A percentile compares a stretch with the other conserved stretches of the same genome.
These are phyloP conservation scores for Podila minutissima DNA, from an alignment of 192 early-diverging fungal genomes.

Conservation along the genomic window DNA sequence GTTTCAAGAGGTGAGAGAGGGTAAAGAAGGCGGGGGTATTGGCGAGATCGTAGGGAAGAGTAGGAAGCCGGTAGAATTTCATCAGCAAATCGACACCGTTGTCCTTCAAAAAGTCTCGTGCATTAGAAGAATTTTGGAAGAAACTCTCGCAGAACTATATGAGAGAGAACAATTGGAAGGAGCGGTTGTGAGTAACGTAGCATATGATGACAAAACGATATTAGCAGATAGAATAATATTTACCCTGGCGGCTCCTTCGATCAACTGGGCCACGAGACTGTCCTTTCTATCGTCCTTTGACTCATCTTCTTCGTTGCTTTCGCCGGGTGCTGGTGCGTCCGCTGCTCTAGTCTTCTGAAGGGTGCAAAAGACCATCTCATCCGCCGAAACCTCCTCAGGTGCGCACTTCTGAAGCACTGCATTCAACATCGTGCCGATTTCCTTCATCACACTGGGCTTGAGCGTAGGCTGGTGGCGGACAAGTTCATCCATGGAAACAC, in stretches of 20 bases:
- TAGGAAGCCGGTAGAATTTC: constrained; percentile 69
- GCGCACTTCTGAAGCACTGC: constrained; percentile 70
- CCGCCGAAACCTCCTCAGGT: constrained; percentile 60
- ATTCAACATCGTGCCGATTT: constrained; percentile 76
- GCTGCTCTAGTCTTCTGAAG: constrained; percentile 24
- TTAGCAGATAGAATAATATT: constrained; percentile 8
- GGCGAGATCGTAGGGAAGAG: constrained; percentile 80
- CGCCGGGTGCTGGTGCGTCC: constrained; percentile 25
- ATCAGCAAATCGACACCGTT: constrained; percentile 73
- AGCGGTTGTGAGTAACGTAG: neutral
- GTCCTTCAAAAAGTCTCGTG: constrained; percentile 75
- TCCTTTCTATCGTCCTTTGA: constrained; percentile 65
- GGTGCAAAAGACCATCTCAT: constrained; percentile 51
- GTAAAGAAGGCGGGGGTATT: constrained; percentile 70
- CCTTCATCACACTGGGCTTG: constrained; percentile 75
- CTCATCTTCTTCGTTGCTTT: constrained; percentile 28
- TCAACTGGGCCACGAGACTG: constrained; percentile 61
- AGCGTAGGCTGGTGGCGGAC: constrained; percentile 94
- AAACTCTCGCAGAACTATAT: constrained; percentile 85
- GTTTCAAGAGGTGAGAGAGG: constrained; percentile 73
- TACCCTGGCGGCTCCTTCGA: constrained; percentile 75
- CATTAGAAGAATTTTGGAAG: constrained; percentile 81
- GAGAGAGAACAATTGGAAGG: neutral
- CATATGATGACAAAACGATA: neutral
- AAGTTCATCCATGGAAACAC: constrained; percentile 92